These are phyloP conservation scores for Comarum palustre DNA, from an alignment of 306 rosid species.

Conservation along the genomic window DNA sequence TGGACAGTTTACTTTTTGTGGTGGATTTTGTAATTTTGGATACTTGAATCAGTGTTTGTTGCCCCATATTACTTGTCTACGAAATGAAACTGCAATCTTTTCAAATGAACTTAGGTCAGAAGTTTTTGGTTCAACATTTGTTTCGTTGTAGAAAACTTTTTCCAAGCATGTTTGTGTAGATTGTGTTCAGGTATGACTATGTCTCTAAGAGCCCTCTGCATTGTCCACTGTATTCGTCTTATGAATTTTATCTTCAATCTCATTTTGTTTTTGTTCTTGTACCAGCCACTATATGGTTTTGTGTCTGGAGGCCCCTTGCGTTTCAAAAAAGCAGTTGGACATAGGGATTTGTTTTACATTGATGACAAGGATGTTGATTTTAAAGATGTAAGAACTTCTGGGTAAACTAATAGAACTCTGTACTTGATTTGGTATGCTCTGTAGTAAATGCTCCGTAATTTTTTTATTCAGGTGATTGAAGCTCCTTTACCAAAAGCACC, in stretches of 20 bases:
- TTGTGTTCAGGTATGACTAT: neutral
- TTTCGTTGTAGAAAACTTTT: neutral
- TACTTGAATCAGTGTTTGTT: neutral
- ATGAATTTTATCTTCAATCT: constrained; percentile 2
- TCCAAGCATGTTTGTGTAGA: neutral
- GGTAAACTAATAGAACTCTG: constrained; percentile 28
- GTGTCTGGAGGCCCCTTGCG: constrained; percentile 60
- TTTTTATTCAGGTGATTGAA: constrained; percentile 62
- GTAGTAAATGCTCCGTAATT: constrained; percentile 21
- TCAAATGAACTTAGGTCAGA: neutral
- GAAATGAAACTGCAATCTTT: neutral
- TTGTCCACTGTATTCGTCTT: neutral
- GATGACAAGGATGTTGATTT: constrained; percentile 91
- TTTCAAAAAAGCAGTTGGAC: constrained; percentile 84
- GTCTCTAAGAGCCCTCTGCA: neutral
- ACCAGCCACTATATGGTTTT: constrained; percentile 78
- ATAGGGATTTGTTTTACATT: constrained; percentile 82
- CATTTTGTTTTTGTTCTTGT: constrained; percentile 18
- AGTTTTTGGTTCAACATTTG: neutral
- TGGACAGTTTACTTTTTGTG: neutral
- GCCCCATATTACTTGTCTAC: neutral
- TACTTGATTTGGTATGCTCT: constrained; percentile 7
- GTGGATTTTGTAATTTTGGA: too few species aligned
- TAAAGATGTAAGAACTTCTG: constrained; percentile 67
- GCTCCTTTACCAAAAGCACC: constrained; percentile 81